Evolutionary conservation across 2,329 filamentous ascomycete genomes (phyloP).

Genomic region (Fusarium virguliforme): DNA sequence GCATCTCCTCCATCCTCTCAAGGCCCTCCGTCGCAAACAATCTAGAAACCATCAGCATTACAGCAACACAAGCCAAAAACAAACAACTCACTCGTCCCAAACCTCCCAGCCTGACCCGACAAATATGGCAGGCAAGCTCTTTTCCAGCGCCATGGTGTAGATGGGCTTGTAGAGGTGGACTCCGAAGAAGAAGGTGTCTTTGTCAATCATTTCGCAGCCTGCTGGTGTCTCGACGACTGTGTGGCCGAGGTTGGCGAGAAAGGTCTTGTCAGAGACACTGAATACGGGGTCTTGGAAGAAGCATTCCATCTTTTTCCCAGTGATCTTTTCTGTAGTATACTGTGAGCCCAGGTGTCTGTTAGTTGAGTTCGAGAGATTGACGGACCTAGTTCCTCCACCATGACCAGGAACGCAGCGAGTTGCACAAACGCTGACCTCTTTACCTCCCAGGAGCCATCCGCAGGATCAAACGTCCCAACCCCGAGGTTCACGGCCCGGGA

Average conservation of each 20-base stretch:
- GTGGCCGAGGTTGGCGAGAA: conserved; percentile 71
- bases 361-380: background rate
- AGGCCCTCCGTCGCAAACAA: conserved; percentile 37
- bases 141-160: conserved; percentile 67
- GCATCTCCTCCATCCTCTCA: conserved; percentile 46
- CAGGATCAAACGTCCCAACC: conserved; percentile 69
- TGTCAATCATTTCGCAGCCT: conserved; percentile 67
- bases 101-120: conserved; percentile 70
- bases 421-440: conserved; percentile 67
- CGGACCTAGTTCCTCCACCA: conserved; percentile 64
- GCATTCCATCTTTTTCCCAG: conserved; percentile 58
- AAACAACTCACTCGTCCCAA: conserved; percentile 65
- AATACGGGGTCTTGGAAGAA: conserved; percentile 72
- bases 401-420: conserved; percentile 66
- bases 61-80: too few species aligned
- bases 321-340: conserved; percentile 36
- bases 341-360: conserved; percentile 14
- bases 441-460: conserved; percentile 63
- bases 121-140: conserved; percentile 66
- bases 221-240: conserved; percentile 66
- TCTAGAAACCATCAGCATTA: conserved; percentile 20
- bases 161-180: conserved; percentile 72
- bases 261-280: conserved; percentile 64
- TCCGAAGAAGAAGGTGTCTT: conserved; percentile 71
- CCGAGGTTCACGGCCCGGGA: conserved; percentile 68